Percentiles rank a stretch among this genome's conserved stretches.
Conservation (phyloP, 352 stramenopile genomes). For the Phytopythium aichiense region DNA sequence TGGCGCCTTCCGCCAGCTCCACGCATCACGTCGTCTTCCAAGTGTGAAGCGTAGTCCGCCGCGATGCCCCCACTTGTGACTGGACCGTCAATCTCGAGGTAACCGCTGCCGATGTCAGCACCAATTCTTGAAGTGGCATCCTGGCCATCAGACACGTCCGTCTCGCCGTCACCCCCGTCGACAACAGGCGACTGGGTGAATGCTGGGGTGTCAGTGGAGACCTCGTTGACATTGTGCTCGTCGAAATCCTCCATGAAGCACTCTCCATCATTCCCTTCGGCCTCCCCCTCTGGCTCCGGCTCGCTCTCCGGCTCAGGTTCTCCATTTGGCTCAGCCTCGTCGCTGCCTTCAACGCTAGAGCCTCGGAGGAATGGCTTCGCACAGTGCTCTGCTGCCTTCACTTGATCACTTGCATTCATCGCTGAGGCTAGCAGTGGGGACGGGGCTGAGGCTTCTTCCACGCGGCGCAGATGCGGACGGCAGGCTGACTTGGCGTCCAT, state of each 20-base stretch:
- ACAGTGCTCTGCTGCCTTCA: background rate
- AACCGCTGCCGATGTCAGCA: background rate
- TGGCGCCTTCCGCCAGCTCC: background rate
- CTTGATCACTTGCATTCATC: background rate
- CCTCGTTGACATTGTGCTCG: background rate
- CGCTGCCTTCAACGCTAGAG: background rate
- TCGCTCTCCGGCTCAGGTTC: background rate
- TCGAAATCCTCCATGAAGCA: background rate
- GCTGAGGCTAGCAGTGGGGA: background rate
- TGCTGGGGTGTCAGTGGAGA: background rate
- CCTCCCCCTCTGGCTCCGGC: background rate
- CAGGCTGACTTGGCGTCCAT: background rate
- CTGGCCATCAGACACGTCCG: background rate
- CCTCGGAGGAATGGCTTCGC: background rate
- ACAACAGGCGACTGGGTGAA: background rate
- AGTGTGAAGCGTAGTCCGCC: background rate
- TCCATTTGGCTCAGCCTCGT: background rate
- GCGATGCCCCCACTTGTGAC: background rate
- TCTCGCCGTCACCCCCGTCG: background rate
- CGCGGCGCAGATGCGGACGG: background rate
- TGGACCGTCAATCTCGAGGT: background rate
- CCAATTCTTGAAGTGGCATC: background rate
- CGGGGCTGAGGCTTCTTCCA: background rate
- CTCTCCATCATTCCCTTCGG: background rate
- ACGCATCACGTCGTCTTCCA: background rate